Base-by-base conservation (phyloP, 1,139 yeast species). In the Hyphopichia khmerensis region DNA sequence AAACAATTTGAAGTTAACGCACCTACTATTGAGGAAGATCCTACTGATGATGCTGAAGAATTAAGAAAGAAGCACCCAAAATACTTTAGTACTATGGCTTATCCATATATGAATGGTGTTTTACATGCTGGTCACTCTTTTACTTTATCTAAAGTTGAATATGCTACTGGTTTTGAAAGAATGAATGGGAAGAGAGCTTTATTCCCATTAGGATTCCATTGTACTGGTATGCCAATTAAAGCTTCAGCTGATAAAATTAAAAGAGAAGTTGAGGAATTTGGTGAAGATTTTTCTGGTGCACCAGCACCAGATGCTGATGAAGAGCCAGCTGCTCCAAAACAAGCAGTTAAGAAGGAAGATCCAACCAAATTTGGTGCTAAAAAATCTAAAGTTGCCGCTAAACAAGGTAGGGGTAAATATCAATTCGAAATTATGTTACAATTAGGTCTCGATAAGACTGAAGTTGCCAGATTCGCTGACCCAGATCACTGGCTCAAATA, bases 171-270 rank as follows among this genome's bases (percentile, higher is more conserved):
- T 44, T 95, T 86, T 60, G 96, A 93, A 69, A 83, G 98, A 68
- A 87, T 95, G 93, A 77, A 79, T 59, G 98, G 98, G 51, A 89
- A 87, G 68, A 80, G 87, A 56, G 96, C 97, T 30, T 73, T 93
- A 49, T 93, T 89, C 71, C 99, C 99, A 40, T 77, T 95, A 48
- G 99, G 99, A 42, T 93, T 93, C 84, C 99, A 93, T 69, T 95
- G 99, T 78, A 93, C 99, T 36, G 99, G 99, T 75, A 87, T 93
- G 97, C 99, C 99, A 44, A 95, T 93, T 64, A 86, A 82, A 72
- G 93, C 99, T 15, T 80, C 96, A 59, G 99, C 99, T 39, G 99
- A 93, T 69, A 93, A 93, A 69, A 79, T 95, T 57, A 81, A 82
- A 60, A 82, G 99, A 65, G 99, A 93, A 74, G 77, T 91, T 46